Evolutionary conservation across 2,329 filamentous ascomycete genomes (phyloP).

Genomic region (Lachnellula cervina): DNA sequence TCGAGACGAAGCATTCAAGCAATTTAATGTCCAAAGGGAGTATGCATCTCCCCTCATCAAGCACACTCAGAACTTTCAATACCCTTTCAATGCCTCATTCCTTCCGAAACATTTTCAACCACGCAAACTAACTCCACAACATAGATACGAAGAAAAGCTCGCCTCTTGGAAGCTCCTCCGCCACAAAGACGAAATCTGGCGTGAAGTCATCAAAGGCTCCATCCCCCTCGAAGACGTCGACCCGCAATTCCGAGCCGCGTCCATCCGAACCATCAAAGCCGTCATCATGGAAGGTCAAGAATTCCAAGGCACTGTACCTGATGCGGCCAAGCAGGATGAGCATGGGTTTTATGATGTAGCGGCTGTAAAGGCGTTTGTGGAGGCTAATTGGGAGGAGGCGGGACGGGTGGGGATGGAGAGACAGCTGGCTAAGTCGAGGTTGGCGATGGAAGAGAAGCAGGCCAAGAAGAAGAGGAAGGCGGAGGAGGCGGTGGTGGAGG

Average conservation of each 20-base stretch:
- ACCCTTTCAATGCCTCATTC: no score
- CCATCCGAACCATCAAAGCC: conserved; percentile 41
- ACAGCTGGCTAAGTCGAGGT: conserved; percentile 17
- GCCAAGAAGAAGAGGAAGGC: conserved; percentile 10
- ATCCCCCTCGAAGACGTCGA: conserved; percentile 28
- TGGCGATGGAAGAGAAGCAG: conserved; percentile 16
- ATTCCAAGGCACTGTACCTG: conserved; percentile 34
- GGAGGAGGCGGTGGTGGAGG: background rate
- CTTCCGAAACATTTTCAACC: no score
- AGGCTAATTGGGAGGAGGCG: conserved; percentile 35
- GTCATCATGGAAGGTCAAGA: conserved; percentile 44
- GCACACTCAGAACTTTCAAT: no score
- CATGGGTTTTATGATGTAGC: conserved; percentile 43
- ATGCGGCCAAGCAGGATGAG: conserved; percentile 29
- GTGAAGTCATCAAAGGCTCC: conserved; percentile 39
- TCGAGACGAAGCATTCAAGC: conserved; percentile 47
- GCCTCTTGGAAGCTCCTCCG: conserved; percentile 38
- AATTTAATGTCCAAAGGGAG: conserved; percentile 42
- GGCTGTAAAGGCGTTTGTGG: conserved; percentile 40
- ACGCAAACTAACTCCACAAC: no score
- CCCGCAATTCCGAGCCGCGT: conserved; percentile 21
- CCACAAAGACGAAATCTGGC: conserved; percentile 41
- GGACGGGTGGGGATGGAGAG: conserved; percentile 32
- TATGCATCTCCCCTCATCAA: conserved; percentile 25
- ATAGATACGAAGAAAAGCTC: conserved; percentile 35